Evolutionary conservation across 768 basidiomycete genomes (phyloP).

Genomic region (Pholiota conissans): DNA sequence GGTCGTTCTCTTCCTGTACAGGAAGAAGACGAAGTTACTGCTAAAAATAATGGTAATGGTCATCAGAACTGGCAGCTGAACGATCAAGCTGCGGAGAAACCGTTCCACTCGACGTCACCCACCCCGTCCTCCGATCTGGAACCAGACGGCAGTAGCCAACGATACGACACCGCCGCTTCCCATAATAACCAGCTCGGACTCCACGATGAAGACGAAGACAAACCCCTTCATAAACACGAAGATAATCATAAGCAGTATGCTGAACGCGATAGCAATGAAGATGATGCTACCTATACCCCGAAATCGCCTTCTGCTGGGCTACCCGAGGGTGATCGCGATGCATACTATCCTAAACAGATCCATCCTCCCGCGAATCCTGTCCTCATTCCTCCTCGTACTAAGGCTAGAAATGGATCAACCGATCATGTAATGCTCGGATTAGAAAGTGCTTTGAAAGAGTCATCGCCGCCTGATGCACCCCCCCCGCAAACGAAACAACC

Average conservation of each 20-base stretch:
- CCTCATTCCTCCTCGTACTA: conserved; percentile 38
- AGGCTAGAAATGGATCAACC: conserved; percentile 55
- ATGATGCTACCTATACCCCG: conserved; percentile 63
- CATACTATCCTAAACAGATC: conserved; percentile 26
- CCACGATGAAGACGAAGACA: conserved; percentile 38
- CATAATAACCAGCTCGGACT: conserved; percentile 35
- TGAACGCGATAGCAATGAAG: conserved; percentile 42
- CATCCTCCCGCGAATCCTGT: conserved; percentile 21
- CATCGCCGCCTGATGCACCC: conserved; percentile 19
- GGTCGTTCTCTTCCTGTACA: conserved; percentile 77
- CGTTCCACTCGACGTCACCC: conserved; percentile 41
- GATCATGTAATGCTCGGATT: conserved; percentile 64
- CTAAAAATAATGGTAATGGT: conserved; percentile 30
- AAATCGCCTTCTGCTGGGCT: conserved; percentile 65
- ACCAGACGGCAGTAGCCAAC: conserved; percentile 36
- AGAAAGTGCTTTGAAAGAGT: conserved; percentile 55
- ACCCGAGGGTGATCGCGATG: conserved; percentile 39
- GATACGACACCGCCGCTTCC: conserved; percentile 27
- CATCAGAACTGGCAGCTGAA: conserved; percentile 33
- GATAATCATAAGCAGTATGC: conserved; percentile 32
- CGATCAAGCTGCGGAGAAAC: conserved; percentile 32
- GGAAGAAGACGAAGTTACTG: conserved; percentile 63
- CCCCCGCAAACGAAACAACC: conserved; percentile 16
- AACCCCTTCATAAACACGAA: conserved; percentile 18
- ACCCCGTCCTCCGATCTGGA: conserved; percentile 57